Evolutionary conservation across 805 yeast species (phyloP).

Genomic region (Myxozyma melibiosi): DNA sequence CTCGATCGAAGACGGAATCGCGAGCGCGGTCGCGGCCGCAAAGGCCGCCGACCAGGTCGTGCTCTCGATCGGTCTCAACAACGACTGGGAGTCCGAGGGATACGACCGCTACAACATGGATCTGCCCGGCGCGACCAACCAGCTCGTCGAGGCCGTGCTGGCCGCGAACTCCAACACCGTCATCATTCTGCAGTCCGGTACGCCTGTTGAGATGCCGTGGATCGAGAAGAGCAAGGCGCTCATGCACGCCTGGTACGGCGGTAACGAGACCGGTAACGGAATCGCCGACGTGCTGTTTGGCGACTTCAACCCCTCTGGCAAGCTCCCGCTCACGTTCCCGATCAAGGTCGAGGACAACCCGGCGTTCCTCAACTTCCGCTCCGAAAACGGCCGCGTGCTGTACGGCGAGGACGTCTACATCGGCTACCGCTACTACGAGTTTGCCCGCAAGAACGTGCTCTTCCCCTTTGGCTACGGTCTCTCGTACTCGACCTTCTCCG

Average conservation of each 20-base stretch:
- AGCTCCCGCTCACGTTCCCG: conserved; percentile 60
- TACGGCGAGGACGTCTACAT: conserved; percentile 70
- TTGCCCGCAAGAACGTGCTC: conserved; percentile 49
- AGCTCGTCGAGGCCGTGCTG: conserved; percentile 50
- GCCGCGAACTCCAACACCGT: conserved; percentile 54
- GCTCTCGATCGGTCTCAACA: conserved; percentile 53
- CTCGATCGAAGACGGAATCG: conserved; percentile 16
- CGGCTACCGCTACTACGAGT: conserved; percentile 65
- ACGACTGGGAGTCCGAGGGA: conserved; percentile 65
- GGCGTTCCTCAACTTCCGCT: conserved; percentile 53
- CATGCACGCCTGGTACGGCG: conserved; percentile 61
- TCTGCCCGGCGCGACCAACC: conserved; percentile 53
- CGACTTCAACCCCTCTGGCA: conserved; percentile 62
- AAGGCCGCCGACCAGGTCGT: conserved; percentile 56
- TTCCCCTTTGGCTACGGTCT: conserved; percentile 68
- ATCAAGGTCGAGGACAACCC: conserved; percentile 56
- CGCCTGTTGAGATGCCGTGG: conserved; percentile 66
- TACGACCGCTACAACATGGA: conserved; percentile 55
- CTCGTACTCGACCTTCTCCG: conserved; percentile 64
- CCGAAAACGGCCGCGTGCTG: conserved; percentile 55
- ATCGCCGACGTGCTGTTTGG: conserved; percentile 63
- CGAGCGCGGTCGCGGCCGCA: conserved; percentile 53
- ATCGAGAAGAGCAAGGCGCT: conserved; percentile 46
- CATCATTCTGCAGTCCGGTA: conserved; percentile 61
- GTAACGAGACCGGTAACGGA: conserved; percentile 59